These are phyloP conservation scores for Fraxinus greggii DNA, from an alignment of 305 asterid species.

Conservation along the genomic window DNA sequence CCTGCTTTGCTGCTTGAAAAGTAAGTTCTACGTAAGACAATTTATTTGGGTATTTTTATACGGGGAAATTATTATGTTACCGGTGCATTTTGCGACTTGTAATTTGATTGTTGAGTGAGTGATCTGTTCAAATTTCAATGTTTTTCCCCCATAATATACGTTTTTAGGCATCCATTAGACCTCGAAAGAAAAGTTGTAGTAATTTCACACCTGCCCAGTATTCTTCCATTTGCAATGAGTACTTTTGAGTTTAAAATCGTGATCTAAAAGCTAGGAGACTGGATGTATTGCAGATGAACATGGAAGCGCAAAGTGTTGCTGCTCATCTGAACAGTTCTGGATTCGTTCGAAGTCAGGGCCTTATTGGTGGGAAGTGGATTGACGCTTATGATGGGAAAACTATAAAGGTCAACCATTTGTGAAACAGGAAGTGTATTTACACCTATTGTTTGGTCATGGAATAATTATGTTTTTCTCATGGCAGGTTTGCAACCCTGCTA, in stretches of 20 bases:
- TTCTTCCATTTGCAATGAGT: background rate
- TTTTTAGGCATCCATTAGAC: background rate
- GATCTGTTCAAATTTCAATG: background rate
- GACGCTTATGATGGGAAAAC: slow-evolving; percentile 89
- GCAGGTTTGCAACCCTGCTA: slow-evolving; percentile 85
- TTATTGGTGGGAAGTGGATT: slow-evolving; percentile 89
- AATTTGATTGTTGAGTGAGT: slow-evolving; percentile 10
- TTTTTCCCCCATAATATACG: background rate
- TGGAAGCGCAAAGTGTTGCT: slow-evolving; percentile 56
- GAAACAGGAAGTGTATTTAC: background rate
- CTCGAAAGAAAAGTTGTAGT: background rate
- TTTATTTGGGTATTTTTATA: background rate
- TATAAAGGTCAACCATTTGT: slow-evolving; percentile 47
- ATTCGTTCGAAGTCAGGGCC: slow-evolving; percentile 67
- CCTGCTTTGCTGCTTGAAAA: background rate
- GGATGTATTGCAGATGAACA: slow-evolving; percentile 56
- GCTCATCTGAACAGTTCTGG: slow-evolving; percentile 70
- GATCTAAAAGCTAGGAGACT: slow-evolving; percentile 17
- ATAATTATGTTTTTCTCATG: slow-evolving; percentile 11
- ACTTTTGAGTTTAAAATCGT: slow-evolving; percentile 20
- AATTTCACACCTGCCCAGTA: background rate
- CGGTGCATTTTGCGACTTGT: background rate
- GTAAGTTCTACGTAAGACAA: background rate
- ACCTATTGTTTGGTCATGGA: background rate
- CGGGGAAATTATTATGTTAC: background rate